Evolutionary conservation across 805 yeast genomes (phyloP).

Genomic region (Clavispora asparagi): DNA sequence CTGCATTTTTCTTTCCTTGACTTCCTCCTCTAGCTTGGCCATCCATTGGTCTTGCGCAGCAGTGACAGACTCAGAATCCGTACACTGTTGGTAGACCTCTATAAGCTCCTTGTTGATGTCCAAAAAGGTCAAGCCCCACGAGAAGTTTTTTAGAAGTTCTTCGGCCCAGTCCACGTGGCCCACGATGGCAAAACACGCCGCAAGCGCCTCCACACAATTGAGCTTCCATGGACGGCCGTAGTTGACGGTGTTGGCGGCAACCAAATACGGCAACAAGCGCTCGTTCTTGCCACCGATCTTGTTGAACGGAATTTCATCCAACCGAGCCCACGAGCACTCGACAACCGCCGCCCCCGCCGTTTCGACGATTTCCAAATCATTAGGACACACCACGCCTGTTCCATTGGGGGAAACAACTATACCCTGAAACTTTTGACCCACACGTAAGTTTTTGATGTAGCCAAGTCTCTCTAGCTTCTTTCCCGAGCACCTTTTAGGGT

Average conservation of each 20-base stretch:
- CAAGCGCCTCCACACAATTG: slow-evolving; percentile 95
- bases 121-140: slow-evolving; percentile 91
- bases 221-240: slow-evolving; percentile 94
- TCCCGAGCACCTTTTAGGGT: slow-evolving; percentile 95
- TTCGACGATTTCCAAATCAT: slow-evolving; percentile 74
- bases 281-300: slow-evolving; percentile 90
- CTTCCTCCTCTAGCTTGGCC: slow-evolving; percentile 60
- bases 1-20: slow-evolving; percentile 52
- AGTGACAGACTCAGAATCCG: slow-evolving; percentile 70
- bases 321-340: slow-evolving; percentile 96
- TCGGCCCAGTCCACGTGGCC: slow-evolving; percentile 90
- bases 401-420: slow-evolving; percentile 93
- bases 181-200: slow-evolving; percentile 93
- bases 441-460: slow-evolving; percentile 64
- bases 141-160: slow-evolving; percentile 67
- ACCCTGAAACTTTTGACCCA: slow-evolving; percentile 94
- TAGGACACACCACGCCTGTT: slow-evolving; percentile 81
- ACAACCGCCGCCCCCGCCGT: slow-evolving; percentile 91
- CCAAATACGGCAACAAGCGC: slow-evolving; percentile 81
- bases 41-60: slow-evolving; percentile 75
- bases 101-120: slow-evolving; percentile 76
- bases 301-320: slow-evolving; percentile 93
- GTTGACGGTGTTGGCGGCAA: slow-evolving; percentile 96
- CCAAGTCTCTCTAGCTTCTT: slow-evolving; percentile 90
- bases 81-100: slow-evolving; percentile 69